Evolutionary conservation across 169 alveolate species (phyloP), one percentile per base, ranked within the genome.

Genomic region (Cryptosporidium bovis): DNA sequence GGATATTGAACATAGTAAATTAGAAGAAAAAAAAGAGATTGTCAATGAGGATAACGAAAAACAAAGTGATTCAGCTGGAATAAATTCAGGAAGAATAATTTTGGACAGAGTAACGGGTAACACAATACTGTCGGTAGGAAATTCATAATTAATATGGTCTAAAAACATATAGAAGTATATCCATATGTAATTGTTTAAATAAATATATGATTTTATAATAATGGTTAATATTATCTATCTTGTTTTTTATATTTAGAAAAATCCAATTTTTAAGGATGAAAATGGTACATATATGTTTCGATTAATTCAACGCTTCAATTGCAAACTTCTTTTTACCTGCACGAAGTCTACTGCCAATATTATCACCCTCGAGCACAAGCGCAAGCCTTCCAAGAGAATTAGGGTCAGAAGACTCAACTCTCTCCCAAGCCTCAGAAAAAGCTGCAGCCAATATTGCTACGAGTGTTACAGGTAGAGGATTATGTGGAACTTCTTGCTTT

Each of bases 401-500:
- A 3, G 96, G 96, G 44, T 92, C 91, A 0, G 90, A 90, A 7
- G 90, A 71, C 44, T 94, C 96, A 65, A 94, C 95, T 69, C 95
- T 91, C 87, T 94, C 94, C 96, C 96, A 94, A 13, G 96, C 96
- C 48, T 94, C 96, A 48, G 95, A 93, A 60, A 94, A 69, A 4
- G 96, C 96, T 15, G 96, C 92, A 1, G 96, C 96, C 64, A 94
- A 82, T 65, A 94, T 94, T 16, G 96, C 95, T 18, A 94, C 97
- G 7, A 94, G 83, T 2, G 96, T 93, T 83, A 94, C 93, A 15
- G 95, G 83, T 4, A 95, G 83, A 7, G 96, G 91, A 82, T 93
- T 92, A 56, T 91, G 92, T 15, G 95, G 84, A 12, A 94, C 97
- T 83, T 93, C 95, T n/a, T 93, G 92, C 66, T 93, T 94, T 46